Conservation (phyloP, 2,329 filamentous ascomycete genomes). For the Hypoxylon sp. region DNA sequence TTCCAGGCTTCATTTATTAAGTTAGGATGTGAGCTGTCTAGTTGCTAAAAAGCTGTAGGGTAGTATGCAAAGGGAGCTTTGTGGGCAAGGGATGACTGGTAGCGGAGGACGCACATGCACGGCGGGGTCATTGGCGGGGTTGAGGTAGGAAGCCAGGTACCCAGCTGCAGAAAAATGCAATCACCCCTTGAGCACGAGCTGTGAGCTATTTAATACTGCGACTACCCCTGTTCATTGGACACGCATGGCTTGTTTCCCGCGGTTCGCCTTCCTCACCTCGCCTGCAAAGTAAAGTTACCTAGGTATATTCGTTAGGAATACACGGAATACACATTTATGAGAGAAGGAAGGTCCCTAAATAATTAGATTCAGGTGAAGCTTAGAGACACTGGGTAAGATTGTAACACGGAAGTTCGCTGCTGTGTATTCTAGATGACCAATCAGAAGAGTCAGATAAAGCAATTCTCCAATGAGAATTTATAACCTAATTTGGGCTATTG, state of each 20-base stretch:
- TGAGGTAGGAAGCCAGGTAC: slow-evolving; percentile 16
- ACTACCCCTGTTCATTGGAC: slow-evolving; percentile 28
- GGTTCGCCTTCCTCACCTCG: slow-evolving; percentile 31
- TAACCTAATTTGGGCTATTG: slow-evolving; percentile 20
- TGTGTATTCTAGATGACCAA: slow-evolving; percentile 36
- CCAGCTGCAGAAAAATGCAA: slow-evolving; percentile 32
- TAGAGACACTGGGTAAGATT: slow-evolving; percentile 22
- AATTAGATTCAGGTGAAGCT: slow-evolving; percentile 17
- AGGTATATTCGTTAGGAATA: slow-evolving; percentile 13
- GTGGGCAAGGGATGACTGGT: slow-evolving; percentile 18
- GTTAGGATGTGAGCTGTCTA: slow-evolving; percentile 15
- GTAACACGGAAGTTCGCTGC: slow-evolving; percentile 16
- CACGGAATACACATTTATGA: slow-evolving; percentile 6
- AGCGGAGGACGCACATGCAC: slow-evolving; percentile 23
- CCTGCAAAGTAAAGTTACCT: slow-evolving; percentile 31
- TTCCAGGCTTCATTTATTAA: slow-evolving; percentile 25
- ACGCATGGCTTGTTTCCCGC: slow-evolving; percentile 31
- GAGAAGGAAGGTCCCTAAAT: slow-evolving; percentile 7
- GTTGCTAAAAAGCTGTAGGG: not conserved
- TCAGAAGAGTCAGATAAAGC: slow-evolving; percentile 40
- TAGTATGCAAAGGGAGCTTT: slow-evolving; percentile 10
- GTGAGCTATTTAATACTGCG: slow-evolving; percentile 37
- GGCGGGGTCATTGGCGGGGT: slow-evolving; percentile 39
- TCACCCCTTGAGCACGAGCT: slow-evolving; percentile 40
- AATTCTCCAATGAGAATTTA: slow-evolving; percentile 26